Base-by-base conservation (phyloP, 2,329 filamentous ascomycete species). In the Cryphonectria parasitica region DNA sequence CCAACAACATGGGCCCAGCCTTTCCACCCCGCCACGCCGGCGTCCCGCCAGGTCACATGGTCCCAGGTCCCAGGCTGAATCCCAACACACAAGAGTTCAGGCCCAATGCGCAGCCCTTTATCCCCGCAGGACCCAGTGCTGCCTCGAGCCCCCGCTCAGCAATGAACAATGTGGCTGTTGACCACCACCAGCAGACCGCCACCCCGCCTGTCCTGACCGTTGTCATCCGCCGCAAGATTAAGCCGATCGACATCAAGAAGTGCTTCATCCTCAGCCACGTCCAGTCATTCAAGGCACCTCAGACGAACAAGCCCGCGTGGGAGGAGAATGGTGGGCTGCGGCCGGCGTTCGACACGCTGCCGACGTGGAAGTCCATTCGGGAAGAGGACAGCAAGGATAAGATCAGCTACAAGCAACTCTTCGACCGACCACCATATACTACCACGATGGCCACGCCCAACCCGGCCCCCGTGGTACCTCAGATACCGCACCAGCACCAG, bases 401-500 rank as follows among this genome's bases (percentile, higher is more conserved):
- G 1, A 89, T 87, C 1, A 92, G 89, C 0, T 97, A 95, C 79
- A 88, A 89, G 66, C 89, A 95, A 75, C 89, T 93, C 77, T 96
- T 98, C 80, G 93, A 97, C 75, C 86, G 88, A 64, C 84, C 89
- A 66, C 83, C 88, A 75, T 82, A 85, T 60, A 81, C 84, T 71
- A 82, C 84, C 67, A 83, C 90, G 0, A 84, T 91, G 64, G 88
- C 91, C 25, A 92, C 92, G 0, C 91, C 92, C 4, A 91, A 90
- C 73, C 88, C 89, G 17, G 82, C 89, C 52, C 91, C 93, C 77
- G 88, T 89, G 25, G 88, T 91, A 72, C 90, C 91, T 5, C 91
- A 92, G 71, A 86, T 94, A 74, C 86, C 93, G 49, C 94, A 96
- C 76, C 92, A 95, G 75, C 92, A 96, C 75, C 94, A 96, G 77